phyloP scores from a whole-genome alignment of 2,329 filamentous ascomycete genomes.

The Paecilomyces fulvus region DNA sequence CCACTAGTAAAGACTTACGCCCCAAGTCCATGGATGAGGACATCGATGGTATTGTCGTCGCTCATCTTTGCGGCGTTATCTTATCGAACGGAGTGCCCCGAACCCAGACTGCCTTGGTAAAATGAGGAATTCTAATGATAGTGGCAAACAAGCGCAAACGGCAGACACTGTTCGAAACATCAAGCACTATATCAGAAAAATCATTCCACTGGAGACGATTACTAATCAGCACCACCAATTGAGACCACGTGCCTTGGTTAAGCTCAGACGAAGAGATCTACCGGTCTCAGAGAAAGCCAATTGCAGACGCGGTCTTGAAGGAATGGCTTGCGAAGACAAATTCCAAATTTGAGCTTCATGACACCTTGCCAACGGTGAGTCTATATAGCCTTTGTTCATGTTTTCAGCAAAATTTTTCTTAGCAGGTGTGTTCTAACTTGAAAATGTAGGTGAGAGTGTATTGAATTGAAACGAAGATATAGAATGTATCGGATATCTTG shows the following conservation, averaged over 20 bases:
- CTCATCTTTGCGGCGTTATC: constrained; percentile 12
- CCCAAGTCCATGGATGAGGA: constrained; percentile 47
- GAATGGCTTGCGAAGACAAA: not conserved
- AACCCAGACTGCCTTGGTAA: not conserved
- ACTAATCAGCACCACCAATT: not conserved
- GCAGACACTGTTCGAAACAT: not conserved
- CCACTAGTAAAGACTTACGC: constrained; percentile 36
- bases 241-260: not conserved
- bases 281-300: not conserved
- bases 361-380: not conserved
- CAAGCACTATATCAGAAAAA: not conserved
- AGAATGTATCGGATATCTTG: too few relatives aligned
- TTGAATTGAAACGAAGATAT: too few relatives aligned
- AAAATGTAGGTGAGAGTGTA: not conserved
- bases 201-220: not conserved
- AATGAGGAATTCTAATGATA: too few relatives aligned
- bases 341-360: not conserved
- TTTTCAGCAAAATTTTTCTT: not conserved
- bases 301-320: not conserved
- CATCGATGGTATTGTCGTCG: constrained; percentile 21
- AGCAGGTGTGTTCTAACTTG: not conserved
- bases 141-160: too few relatives aligned
- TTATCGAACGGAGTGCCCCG: not conserved
- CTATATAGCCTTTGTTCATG: not conserved
- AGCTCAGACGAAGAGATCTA: not conserved